Evolutionary conservation across 495 filamentous ascomycete genomes (phyloP).

Genomic region (Aspergillus ostianus): DNA sequence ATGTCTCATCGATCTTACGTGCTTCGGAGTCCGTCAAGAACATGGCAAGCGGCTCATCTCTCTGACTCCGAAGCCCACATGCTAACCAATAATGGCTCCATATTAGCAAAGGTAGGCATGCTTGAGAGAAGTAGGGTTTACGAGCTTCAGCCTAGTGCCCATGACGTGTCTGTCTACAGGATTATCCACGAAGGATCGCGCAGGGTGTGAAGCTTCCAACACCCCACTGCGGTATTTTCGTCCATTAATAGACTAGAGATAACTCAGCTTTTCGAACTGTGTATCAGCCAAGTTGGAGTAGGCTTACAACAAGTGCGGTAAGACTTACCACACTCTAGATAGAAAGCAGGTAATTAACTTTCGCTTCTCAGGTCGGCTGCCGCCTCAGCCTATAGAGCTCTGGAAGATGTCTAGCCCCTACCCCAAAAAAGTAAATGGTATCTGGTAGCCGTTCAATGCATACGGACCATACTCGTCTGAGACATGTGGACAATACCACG

Average conservation of each 20-base stretch:
- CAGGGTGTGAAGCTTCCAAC: background rate
- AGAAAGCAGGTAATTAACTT: background rate
- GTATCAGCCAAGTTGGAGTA: background rate
- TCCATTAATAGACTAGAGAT: background rate
- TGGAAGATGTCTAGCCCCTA: no score
- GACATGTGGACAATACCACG: no score
- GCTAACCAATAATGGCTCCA: background rate
- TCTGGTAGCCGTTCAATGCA: no score
- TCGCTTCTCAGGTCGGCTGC: no score
- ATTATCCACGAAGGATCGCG: background rate
- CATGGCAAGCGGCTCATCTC: background rate
- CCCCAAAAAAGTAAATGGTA: no score
- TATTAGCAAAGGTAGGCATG: background rate
- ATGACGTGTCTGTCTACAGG: background rate
- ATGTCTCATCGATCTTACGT: background rate
- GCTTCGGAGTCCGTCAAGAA: background rate
- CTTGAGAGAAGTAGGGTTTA: background rate
- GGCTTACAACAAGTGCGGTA: background rate
- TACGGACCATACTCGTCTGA: no score
- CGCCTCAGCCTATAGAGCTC: no score
- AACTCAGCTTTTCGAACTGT: background rate
- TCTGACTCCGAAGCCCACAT: background rate
- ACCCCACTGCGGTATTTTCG: background rate
- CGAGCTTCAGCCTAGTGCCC: background rate
- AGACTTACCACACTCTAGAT: background rate